Conservation (phyloP, 2,329 filamentous ascomycete species). For the Phialophora chinensis region DNA sequence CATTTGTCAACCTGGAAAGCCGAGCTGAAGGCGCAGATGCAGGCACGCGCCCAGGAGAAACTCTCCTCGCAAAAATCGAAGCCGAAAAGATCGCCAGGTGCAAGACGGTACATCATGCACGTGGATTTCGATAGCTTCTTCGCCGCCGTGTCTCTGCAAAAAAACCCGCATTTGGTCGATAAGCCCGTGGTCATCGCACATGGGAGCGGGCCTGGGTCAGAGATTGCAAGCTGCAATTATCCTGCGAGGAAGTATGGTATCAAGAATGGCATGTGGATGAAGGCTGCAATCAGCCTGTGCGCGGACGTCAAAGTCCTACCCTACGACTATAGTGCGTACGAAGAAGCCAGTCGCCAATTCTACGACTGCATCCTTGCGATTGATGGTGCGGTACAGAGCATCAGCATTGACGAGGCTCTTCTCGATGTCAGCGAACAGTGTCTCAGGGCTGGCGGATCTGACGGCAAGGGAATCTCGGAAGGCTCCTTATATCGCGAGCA, state of each 20-base stretch:
- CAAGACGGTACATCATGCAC: slow-evolving; percentile 84
- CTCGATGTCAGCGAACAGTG: slow-evolving; percentile 80
- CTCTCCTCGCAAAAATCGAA: slow-evolving; percentile 52
- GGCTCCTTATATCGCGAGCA: slow-evolving; percentile 78
- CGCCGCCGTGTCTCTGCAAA: slow-evolving; percentile 85
- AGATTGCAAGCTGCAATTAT: slow-evolving; percentile 98
- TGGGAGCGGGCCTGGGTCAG: slow-evolving; percentile 80
- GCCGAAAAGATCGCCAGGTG: slow-evolving; percentile 64
- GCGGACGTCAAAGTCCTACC: slow-evolving; percentile 87
- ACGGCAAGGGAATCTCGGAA: slow-evolving; percentile 69
- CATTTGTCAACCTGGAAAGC: slow-evolving; percentile 97
- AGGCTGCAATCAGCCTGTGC: slow-evolving; percentile 79
- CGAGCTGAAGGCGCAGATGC: slow-evolving; percentile 86
- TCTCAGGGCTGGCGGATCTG: slow-evolving; percentile 67
- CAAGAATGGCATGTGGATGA: slow-evolving; percentile 99
- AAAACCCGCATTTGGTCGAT: slow-evolving; percentile 73
- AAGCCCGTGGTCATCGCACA: slow-evolving; percentile 91
- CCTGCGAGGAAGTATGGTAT: slow-evolving; percentile 82
- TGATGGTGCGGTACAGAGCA: slow-evolving; percentile 87
- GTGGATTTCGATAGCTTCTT: slow-evolving; percentile 99
- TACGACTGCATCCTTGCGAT: slow-evolving; percentile 82
- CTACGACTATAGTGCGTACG: slow-evolving; percentile 94
- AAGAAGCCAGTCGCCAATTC: slow-evolving; percentile 85
- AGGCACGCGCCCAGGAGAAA: slow-evolving; percentile 77
- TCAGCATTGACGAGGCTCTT: slow-evolving; percentile 94